Base-by-base conservation (phyloP, 225 moss, liverwort and hornwort genomes). In the Pseudoscleropodium purum region DNA sequence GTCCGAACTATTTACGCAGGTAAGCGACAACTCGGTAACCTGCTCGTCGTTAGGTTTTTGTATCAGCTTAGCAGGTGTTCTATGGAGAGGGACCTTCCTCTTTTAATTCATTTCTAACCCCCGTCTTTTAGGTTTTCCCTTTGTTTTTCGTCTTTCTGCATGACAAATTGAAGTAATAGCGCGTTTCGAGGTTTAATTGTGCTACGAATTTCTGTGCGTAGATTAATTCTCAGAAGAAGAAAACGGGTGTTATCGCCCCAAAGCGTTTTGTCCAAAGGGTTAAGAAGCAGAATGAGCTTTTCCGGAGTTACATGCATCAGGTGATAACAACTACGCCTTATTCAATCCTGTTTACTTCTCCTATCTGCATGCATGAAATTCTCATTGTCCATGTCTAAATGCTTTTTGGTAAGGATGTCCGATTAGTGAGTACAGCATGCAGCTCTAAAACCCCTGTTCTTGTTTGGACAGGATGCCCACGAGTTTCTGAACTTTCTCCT, bases 251-350 rank as follows among this genome's bases (percentile, higher is more conserved):
- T n/a, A 97, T 99, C 87, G 95, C 96, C 51, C 98, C 98, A 3
- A 97, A 99, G 95, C 96, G 98, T 64, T 98, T 99, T 96, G 97
- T 99, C 15, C 98, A 97, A 90, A 95, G 98, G 90, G 97, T 99
- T 72, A 96, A 97, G 91, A 99, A 99, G 94, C 98, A 99, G 88
- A 99, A 99, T 92, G 98, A 99, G 88, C 96, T 99, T 81, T 99
- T 99, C 77, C 96, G 98, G 81, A 99, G 97, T 91, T 99, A 96
- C 89, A 99, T 99, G 98, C 98, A 99, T 87, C 98, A 99, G 96
- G 98, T 99, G 90, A 89, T 4, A 47, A 67, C 26, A 62, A 45
- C 20, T 37, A 12, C 70, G 43, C 34, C 61, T 49, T 69, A 49
- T 76, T 81, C 45, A 59, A 49, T 75, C 34, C 66, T 85, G 77